These are phyloP conservation scores for Fusarium metavorans DNA, from an alignment of 2,329 filamentous ascomycete genomes.

Conservation along the genomic window DNA sequence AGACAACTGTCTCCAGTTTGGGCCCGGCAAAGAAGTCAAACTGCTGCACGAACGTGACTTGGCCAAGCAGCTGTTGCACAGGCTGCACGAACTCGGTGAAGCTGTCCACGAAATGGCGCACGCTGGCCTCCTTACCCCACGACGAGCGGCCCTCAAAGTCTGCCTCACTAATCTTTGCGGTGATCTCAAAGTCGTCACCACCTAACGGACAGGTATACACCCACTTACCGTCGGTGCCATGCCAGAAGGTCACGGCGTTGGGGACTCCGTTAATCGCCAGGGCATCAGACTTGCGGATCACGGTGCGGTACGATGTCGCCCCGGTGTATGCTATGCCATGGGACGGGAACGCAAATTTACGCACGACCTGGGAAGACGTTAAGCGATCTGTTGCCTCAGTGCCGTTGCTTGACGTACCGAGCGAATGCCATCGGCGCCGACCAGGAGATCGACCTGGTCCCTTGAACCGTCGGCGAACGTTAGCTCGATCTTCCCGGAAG, in stretches of 20 bases:
- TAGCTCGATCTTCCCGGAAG: conserved; percentile 53
- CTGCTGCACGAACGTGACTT: background rate
- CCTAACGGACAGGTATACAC: conserved; percentile 47
- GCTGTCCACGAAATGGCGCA: background rate
- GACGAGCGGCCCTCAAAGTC: background rate
- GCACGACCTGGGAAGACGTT: conserved; percentile 43
- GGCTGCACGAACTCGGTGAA: background rate
- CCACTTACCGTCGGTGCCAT: conserved; percentile 42
- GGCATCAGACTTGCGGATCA: background rate
- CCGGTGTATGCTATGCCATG: conserved; percentile 49
- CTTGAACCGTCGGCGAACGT: conserved; percentile 57
- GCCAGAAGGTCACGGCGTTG: conserved; percentile 42
- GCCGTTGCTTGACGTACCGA: conserved; percentile 48
- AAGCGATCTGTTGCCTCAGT: background rate
- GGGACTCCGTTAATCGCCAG: conserved; percentile 10
- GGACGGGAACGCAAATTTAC: conserved; percentile 52
- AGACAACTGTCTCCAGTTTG: background rate
- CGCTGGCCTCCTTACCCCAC: background rate
- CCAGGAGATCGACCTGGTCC: conserved; percentile 56
- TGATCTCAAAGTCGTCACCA: conserved; percentile 45
- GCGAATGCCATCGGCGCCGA: conserved; percentile 64
- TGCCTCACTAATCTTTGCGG: background rate
- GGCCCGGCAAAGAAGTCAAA: background rate
- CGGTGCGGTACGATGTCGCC: background rate
- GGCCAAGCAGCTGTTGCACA: background rate